These are phyloP conservation scores for Saccharomyces hybrid DNA, from an alignment of 1,139 yeast genomes.

Conservation along the genomic window DNA sequence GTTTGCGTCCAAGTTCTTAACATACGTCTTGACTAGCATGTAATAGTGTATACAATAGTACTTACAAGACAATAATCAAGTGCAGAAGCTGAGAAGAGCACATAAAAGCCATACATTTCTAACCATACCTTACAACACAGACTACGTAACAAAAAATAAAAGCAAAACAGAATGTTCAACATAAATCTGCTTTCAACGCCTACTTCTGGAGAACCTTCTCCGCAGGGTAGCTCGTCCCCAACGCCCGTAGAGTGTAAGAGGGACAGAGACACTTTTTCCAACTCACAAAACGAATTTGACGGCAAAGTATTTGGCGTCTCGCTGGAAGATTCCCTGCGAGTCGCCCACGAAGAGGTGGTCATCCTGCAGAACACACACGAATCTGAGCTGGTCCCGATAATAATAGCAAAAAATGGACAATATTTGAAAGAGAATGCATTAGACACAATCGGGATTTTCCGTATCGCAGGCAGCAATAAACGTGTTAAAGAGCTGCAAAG, in stretches of 20 bases:
- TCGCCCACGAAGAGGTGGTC: slow-evolving; percentile 38
- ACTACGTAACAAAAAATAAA: too few species aligned
- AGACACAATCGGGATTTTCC: slow-evolving; percentile 75
- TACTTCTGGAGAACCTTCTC: background rate
- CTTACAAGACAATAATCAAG: background rate
- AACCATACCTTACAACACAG: background rate
- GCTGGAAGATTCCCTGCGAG: slow-evolving; percentile 52
- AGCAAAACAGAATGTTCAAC: background rate
- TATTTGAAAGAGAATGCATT: slow-evolving; percentile 67
- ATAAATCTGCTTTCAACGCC: background rate
- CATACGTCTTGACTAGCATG: background rate
- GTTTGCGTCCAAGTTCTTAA: background rate
- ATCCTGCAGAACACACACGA: slow-evolving; percentile 6
- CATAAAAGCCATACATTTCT: background rate
- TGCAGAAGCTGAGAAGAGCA: background rate
- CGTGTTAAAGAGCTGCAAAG: slow-evolving; percentile 75
- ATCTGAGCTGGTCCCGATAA: slow-evolving; percentile 26
- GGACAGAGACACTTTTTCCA: background rate
- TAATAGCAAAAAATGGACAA: slow-evolving; percentile 87
- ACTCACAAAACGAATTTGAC: slow-evolving; percentile 20
- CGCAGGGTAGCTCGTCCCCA: background rate
- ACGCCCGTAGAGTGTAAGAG: background rate
- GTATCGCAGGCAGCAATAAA: slow-evolving; percentile 84
- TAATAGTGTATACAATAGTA: background rate
- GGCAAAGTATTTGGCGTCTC: slow-evolving; percentile 66